Evolutionary conservation across 31 red algal genomes (phyloP).

Genomic region (Endocladia muricata): DNA sequence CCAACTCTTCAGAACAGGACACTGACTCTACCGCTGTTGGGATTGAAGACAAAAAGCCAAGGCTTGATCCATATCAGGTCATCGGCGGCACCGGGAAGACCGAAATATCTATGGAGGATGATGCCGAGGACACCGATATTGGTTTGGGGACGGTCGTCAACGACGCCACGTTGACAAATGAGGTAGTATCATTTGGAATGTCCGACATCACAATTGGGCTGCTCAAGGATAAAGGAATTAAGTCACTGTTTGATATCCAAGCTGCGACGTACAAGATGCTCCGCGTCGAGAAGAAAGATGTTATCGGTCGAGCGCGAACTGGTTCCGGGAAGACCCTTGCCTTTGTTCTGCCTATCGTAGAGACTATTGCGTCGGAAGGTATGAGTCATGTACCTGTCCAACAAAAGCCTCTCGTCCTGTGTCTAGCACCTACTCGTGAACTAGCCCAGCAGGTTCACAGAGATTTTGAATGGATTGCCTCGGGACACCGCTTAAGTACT

Average conservation of each 20-base stretch:
- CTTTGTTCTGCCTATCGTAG: conserved; percentile 83
- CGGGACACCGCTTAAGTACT: conserved; percentile 33
- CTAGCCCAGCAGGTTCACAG: conserved; percentile 72
- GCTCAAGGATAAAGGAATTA: conserved; percentile 60
- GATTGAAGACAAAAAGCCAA: conserved; percentile 13
- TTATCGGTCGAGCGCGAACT: conserved; percentile 73
- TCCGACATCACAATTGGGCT: conserved; percentile 26
- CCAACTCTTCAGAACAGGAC: neutral
- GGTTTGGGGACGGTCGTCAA: conserved; percentile 19
- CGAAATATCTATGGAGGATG: conserved; percentile 5
- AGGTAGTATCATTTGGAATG: conserved; percentile 48
- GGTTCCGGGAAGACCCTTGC: conserved; percentile 89
- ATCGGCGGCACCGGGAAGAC: neutral
- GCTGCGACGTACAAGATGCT: conserved; percentile 76
- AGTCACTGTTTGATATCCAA: conserved; percentile 79
- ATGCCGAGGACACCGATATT: conserved; percentile 44
- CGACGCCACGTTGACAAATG: conserved; percentile 3
- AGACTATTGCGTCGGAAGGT: conserved; percentile 37
- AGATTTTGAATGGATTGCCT: conserved; percentile 69
- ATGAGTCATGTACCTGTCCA: conserved; percentile 11
- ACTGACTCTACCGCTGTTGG: neutral
- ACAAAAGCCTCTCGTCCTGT: conserved; percentile 57
- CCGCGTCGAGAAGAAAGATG: conserved; percentile 39
- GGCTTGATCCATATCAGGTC: neutral
- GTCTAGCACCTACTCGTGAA: conserved; percentile 74